A percentile compares a stretch with the other conserved stretches of the same genome.
Conservation (phyloP, 2,329 filamentous ascomycete genomes). For the Arachnomyces sp. region DNA sequence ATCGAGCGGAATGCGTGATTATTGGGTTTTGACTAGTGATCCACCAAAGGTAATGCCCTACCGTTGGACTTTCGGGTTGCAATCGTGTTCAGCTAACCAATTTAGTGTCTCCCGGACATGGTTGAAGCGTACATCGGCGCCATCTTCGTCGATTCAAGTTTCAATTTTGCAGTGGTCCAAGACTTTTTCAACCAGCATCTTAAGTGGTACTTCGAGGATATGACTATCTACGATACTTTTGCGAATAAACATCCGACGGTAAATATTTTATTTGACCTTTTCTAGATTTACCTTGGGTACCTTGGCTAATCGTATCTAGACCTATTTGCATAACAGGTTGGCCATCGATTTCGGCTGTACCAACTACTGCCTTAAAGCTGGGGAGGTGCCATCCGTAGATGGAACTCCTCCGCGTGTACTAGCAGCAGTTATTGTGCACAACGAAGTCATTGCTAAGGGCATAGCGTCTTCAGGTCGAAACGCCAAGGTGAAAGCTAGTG, state of each 20-base stretch:
- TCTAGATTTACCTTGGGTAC: slow-evolving; percentile 4
- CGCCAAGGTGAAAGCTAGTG: slow-evolving; percentile 56
- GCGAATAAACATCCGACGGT: slow-evolving; percentile 75
- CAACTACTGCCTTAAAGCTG: slow-evolving; percentile 44
- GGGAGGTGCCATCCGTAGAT: slow-evolving; percentile 39
- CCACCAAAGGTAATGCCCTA: slow-evolving; percentile 33
- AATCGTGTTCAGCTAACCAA: not conserved
- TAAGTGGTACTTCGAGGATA: slow-evolving; percentile 72
- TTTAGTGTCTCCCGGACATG: slow-evolving; percentile 66
- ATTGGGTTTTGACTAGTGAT: slow-evolving; percentile 35
- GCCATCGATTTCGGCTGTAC: slow-evolving; percentile 58
- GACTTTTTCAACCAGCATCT: slow-evolving; percentile 71
- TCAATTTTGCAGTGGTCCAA: slow-evolving; percentile 66
- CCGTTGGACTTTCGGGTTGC: not conserved
- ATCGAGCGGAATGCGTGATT: slow-evolving; percentile 29
- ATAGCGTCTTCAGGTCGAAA: slow-evolving; percentile 60
- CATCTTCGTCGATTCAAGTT: slow-evolving; percentile 81
- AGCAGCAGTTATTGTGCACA: slow-evolving; percentile 71
- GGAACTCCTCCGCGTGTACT: slow-evolving; percentile 48
- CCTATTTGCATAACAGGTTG: slow-evolving; percentile 59
- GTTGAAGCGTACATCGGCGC: slow-evolving; percentile 85
- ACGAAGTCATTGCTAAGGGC: slow-evolving; percentile 55
- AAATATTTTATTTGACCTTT: slow-evolving; percentile 13
- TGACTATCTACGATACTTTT: slow-evolving; percentile 79
- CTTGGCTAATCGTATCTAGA: slow-evolving; percentile 33